A percentile compares a stretch with the other conserved stretches of the same genome.
Evolutionary conservation across 768 basidiomycete genomes (phyloP).

Genomic region (Pisolithus microcarpus): DNA sequence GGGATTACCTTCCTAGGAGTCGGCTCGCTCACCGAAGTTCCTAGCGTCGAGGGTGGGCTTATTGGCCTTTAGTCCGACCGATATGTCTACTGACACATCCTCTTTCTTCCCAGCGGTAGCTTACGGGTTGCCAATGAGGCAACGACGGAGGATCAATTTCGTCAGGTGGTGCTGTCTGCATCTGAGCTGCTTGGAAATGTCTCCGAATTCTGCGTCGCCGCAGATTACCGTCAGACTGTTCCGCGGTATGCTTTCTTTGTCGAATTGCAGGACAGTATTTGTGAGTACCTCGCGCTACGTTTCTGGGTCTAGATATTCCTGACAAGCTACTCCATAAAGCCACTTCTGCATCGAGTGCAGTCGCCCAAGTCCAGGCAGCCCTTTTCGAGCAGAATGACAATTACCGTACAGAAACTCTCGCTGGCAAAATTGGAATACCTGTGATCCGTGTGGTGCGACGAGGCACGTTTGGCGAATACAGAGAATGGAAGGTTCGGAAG

Average conservation of each 20-base stretch:
- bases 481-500: slow-evolving; percentile 13
- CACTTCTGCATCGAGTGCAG: background rate
- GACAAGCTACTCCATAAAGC: background rate
- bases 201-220: slow-evolving; percentile 16
- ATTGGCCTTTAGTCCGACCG: background rate
- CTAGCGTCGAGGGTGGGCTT: slow-evolving; percentile 18
- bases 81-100: background rate
- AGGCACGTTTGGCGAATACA: slow-evolving; percentile 16
- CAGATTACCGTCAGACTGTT: slow-evolving; percentile 12
- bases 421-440: slow-evolving; percentile 6
- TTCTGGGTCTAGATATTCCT: background rate
- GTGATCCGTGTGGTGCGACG: slow-evolving; percentile 11
- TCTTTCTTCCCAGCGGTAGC: slow-evolving; percentile 2
- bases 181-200: slow-evolving; percentile 12
- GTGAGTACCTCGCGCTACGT: slow-evolving; percentile 1
- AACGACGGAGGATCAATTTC: slow-evolving; percentile 17
- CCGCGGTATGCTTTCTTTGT: slow-evolving; percentile 17
- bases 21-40: background rate
- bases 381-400: slow-evolving; percentile 13
- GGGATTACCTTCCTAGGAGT: background rate
- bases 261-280: slow-evolving; percentile 6
- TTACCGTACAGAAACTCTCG: slow-evolving; percentile 7
- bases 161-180: slow-evolving; percentile 9
- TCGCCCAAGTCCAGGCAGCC: slow-evolving; percentile 4
- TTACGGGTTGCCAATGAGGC: slow-evolving; percentile 18